These are phyloP conservation scores for Peniophora sp. DNA, from an alignment of 1,284 basidiomycete genomes.

Conservation along the genomic window DNA sequence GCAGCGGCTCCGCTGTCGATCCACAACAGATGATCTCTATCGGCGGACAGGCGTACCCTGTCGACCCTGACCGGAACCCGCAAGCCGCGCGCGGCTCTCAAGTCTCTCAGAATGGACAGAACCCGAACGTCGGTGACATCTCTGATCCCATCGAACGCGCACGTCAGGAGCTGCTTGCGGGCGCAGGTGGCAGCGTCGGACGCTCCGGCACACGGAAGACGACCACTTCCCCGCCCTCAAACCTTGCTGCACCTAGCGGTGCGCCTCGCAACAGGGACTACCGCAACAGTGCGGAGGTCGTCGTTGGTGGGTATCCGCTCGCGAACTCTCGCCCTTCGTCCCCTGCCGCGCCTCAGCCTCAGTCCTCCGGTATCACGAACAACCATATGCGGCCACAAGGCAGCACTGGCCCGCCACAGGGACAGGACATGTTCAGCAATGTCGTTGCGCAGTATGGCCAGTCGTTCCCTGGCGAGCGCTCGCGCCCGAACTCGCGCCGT, in stretches of 20 bases:
- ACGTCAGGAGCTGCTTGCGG: constrained; percentile 36
- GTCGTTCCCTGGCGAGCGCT: constrained; percentile 76
- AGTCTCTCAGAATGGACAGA: not conserved
- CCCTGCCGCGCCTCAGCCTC: constrained; percentile 27
- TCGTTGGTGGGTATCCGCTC: constrained; percentile 67
- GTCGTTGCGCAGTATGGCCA: constrained; percentile 77
- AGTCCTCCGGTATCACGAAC: constrained; percentile 20
- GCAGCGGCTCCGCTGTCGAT: constrained; percentile 13
- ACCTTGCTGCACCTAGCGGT: constrained; percentile 5
- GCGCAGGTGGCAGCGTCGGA: constrained; percentile 19
- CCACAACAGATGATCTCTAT: constrained; percentile 62
- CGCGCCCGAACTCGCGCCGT: constrained; percentile 37
- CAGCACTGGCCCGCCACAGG: constrained; percentile 38
- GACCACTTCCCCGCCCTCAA: constrained; percentile 15
- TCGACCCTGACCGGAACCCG: constrained; percentile 56
- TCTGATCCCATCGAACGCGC: constrained; percentile 56
- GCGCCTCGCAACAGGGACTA: constrained; percentile 34
- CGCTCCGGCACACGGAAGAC: constrained; percentile 14
- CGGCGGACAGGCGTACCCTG: constrained; percentile 56
- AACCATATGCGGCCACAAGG: constrained; percentile 71
- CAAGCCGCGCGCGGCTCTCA: constrained; percentile 17
- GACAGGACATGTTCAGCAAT: constrained; percentile 46
- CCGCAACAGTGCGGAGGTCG: constrained; percentile 55
- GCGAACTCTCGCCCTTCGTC: constrained; percentile 64
- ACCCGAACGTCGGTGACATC: constrained; percentile 29